Evolutionary conservation across 352 stramenopile genomes (phyloP).

Genomic region (Phytophthora pinifolia): DNA sequence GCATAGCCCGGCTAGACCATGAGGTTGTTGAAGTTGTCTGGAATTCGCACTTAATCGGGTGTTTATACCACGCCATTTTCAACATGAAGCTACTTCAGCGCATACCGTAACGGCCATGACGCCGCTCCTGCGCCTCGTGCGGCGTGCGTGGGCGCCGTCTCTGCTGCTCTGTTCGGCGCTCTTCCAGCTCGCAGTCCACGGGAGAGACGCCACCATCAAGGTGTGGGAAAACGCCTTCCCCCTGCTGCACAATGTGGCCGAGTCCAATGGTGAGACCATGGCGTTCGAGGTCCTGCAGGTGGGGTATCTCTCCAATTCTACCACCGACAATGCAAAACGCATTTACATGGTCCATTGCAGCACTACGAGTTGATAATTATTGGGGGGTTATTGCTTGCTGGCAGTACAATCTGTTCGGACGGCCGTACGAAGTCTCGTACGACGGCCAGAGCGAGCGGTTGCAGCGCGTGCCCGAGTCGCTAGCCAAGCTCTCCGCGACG

Average conservation of each 20-base stretch:
- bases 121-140: background rate
- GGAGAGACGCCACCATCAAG: slow-evolving; percentile 3
- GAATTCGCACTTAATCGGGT: slow-evolving; percentile 5
- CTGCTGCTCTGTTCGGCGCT: slow-evolving; percentile 8
- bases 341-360: background rate
- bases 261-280: slow-evolving; percentile 25
- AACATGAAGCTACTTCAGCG: slow-evolving; percentile 5
- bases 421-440: slow-evolving; percentile 63
- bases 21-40: slow-evolving; percentile 11
- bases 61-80: background rate
- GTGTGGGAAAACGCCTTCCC: slow-evolving; percentile 6
- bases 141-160: background rate
- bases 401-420: slow-evolving; percentile 86
- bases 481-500: slow-evolving; percentile 38
- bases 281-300: slow-evolving; percentile 65
- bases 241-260: background rate
- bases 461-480: slow-evolving; percentile 53
- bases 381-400: background rate
- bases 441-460: slow-evolving; percentile 74
- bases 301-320: slow-evolving; percentile 1
- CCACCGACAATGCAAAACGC: background rate
- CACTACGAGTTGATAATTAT: background rate
- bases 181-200: background rate
- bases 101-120: no score
- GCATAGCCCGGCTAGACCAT: no score